These are phyloP conservation scores for Phaeosphaeriaceae sp. DNA, from an alignment of 2,329 filamentous ascomycete species.

Conservation along the genomic window DNA sequence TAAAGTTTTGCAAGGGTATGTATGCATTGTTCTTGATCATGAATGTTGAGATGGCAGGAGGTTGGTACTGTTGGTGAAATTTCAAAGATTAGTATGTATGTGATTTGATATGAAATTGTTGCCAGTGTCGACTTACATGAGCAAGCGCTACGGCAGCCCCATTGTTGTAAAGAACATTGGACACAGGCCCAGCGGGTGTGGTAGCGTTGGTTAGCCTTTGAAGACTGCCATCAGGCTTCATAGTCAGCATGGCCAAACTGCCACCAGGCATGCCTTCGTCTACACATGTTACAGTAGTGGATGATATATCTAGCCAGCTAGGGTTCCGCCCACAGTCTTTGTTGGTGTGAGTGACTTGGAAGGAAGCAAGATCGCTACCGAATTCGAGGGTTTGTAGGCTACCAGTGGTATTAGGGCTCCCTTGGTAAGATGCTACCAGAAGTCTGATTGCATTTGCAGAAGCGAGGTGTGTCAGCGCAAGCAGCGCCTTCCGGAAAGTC, in stretches of 20 bases:
- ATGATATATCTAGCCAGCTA: constrained; percentile 66
- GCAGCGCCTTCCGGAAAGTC: not conserved
- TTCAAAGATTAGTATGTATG: too few species aligned
- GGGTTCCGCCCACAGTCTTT: constrained; percentile 61
- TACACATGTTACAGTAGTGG: constrained; percentile 63
- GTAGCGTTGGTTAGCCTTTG: constrained; percentile 41
- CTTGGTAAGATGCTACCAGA: constrained; percentile 53
- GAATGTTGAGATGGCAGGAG: constrained; percentile 48
- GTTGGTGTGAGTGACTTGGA: constrained; percentile 54
- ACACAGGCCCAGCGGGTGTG: constrained; percentile 50
- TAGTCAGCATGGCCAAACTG: constrained; percentile 48
- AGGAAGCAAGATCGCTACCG: constrained; percentile 19
- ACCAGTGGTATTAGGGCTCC: constrained; percentile 30
- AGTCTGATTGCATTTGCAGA: constrained; percentile 40
- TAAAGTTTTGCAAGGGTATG: constrained; percentile 48
- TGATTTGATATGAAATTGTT: not conserved
- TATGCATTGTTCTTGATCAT: constrained; percentile 16
- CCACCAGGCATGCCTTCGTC: constrained; percentile 64
- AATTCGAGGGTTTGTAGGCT: constrained; percentile 50
- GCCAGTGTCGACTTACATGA: constrained; percentile 10
- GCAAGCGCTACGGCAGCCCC: constrained; percentile 47
- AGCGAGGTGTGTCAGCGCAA: not conserved
- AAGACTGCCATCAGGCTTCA: constrained; percentile 49
- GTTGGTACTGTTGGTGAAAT: constrained; percentile 40
- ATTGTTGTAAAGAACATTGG: constrained; percentile 50